phyloP scores from a whole-genome alignment of 352 stramenopile species.

The Phytophthora pistaciae region DNA sequence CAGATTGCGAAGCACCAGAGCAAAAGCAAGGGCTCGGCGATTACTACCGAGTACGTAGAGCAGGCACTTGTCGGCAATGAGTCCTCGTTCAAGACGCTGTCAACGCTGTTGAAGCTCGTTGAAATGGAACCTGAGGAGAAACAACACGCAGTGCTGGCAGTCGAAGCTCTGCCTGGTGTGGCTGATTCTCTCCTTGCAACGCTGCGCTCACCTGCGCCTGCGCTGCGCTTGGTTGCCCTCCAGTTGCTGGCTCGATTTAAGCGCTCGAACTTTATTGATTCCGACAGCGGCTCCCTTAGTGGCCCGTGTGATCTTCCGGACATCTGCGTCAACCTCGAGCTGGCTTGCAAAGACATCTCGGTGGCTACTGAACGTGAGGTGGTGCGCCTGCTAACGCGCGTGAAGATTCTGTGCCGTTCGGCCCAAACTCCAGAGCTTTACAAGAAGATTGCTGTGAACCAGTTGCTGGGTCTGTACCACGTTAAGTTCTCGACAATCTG shows the following conservation, averaged over 20 bases:
- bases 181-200: constrained; percentile 58
- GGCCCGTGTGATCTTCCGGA: constrained; percentile 79
- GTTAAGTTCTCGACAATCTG: constrained; percentile 92
- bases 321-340: constrained; percentile 73
- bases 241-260: constrained; percentile 71
- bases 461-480: constrained; percentile 86
- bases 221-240: constrained; percentile 73
- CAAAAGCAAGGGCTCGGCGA: constrained; percentile 10
- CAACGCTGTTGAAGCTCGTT: constrained; percentile 65
- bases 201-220: constrained; percentile 73
- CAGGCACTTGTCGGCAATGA: constrained; percentile 51
- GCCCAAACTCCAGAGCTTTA: constrained; percentile 79
- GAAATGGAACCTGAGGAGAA: constrained; percentile 65
- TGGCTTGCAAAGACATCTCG: constrained; percentile 53
- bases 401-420: constrained; percentile 82
- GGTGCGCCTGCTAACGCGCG: constrained; percentile 77
- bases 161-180: constrained; percentile 40
- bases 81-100: constrained; percentile 66
- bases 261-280: constrained; percentile 61
- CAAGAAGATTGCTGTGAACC: constrained; percentile 80
- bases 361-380: constrained; percentile 89
- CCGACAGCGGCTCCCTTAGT: constrained; percentile 47
- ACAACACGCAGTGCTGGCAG: constrained; percentile 55
- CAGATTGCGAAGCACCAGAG: constrained; percentile 58
- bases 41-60: constrained; percentile 43